Conservation (phyloP, 176 grass and related monocot species). For the Cenchrus purpureus region DNA sequence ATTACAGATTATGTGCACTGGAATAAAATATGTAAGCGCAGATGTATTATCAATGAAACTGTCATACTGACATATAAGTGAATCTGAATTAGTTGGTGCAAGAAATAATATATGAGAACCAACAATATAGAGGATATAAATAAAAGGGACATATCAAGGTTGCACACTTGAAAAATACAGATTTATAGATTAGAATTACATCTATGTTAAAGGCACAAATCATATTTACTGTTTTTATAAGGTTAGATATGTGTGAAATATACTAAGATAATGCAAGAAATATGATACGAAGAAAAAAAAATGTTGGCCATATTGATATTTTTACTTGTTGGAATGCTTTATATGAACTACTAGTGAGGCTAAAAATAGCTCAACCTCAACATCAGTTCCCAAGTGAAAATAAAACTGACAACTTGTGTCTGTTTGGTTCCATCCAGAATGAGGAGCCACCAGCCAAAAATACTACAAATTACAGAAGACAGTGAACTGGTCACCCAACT, state of each 20-base stretch:
- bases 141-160: not conserved
- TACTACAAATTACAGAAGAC: not conserved
- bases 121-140: not conserved
- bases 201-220: not conserved
- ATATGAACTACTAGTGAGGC: not conserved
- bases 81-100: not conserved
- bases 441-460: not conserved
- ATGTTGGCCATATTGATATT: not conserved
- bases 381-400: not conserved
- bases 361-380: not conserved
- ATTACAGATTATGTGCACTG: not conserved
- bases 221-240: not conserved
- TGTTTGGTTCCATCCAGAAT: not conserved
- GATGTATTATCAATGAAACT: not conserved
- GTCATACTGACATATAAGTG: not conserved
- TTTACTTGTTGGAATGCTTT: not conserved
- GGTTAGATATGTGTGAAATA: not conserved
- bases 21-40: conserved; percentile 12
- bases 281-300: not conserved
- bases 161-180: conserved; percentile 10
- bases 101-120: not conserved
- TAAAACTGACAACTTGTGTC: not conserved
- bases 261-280: conserved; percentile 10
- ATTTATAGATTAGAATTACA: not conserved
- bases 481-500: not conserved